Evolutionary conservation across 2,329 filamentous ascomycete species (phyloP).

Genomic region (Penicillium sp.): DNA sequence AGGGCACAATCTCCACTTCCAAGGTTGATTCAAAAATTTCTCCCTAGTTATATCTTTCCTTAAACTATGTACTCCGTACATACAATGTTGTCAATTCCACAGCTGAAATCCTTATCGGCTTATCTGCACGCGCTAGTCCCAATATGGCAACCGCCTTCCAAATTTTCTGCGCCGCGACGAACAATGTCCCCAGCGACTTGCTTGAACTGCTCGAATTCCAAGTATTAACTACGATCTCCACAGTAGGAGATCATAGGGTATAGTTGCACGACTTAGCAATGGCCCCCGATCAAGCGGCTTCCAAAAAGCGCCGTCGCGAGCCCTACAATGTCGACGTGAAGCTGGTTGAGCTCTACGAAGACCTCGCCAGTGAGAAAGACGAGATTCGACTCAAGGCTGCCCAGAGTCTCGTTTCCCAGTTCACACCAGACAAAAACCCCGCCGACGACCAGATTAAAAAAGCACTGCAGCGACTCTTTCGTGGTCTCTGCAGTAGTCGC

Average conservation of each 20-base stretch:
- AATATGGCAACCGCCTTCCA: slow-evolving; percentile 13
- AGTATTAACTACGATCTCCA: slow-evolving; percentile 3
- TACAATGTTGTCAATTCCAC: too few relatives aligned
- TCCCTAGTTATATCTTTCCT: neutral
- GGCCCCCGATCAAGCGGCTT: slow-evolving; percentile 22
- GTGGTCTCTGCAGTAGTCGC: slow-evolving; percentile 80
- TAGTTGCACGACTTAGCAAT: slow-evolving; percentile 16
- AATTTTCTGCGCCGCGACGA: slow-evolving; percentile 16
- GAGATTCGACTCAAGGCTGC: slow-evolving; percentile 44
- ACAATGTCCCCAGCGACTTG: slow-evolving; percentile 12
- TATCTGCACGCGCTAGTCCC: slow-evolving; percentile 19
- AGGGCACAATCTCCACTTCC: too few relatives aligned
- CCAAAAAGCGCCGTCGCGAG: slow-evolving; percentile 40
- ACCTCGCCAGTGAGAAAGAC: slow-evolving; percentile 45
- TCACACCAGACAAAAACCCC: slow-evolving; percentile 38
- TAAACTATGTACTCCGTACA: too few relatives aligned
- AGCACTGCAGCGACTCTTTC: slow-evolving; percentile 61
- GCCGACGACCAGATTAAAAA: slow-evolving; percentile 40
- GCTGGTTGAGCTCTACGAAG: slow-evolving; percentile 46
- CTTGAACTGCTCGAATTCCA: slow-evolving; percentile 11
- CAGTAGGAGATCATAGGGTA: slow-evolving; percentile 3
- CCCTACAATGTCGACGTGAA: slow-evolving; percentile 41
- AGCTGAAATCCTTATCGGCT: slow-evolving; percentile 16
- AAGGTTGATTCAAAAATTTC: neutral
- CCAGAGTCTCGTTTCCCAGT: slow-evolving; percentile 40